Conservation (phyloP, 441 rosid species). For the Pelargonium citronellum region DNA sequence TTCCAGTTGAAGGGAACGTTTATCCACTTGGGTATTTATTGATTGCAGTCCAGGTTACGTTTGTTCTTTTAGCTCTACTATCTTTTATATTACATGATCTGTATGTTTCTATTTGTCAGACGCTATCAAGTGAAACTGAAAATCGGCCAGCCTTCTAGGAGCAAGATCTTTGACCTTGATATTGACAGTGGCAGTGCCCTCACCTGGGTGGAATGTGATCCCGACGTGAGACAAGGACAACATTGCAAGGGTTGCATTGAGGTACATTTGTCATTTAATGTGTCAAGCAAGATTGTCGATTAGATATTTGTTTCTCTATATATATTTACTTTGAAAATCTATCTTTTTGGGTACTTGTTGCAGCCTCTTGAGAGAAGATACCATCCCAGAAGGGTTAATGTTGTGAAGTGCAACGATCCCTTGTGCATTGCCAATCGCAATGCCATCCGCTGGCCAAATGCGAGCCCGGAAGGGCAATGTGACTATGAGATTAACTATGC, state of each 20-base stretch:
- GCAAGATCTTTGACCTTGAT: slow-evolving; percentile 41
- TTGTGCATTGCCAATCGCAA: slow-evolving; percentile 25
- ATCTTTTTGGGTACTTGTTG: background rate
- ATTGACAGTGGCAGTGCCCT: slow-evolving; percentile 71
- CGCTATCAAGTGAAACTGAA: slow-evolving; percentile 40
- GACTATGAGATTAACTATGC: slow-evolving; percentile 51
- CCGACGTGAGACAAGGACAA: slow-evolving; percentile 14
- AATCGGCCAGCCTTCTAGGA: slow-evolving; percentile 56
- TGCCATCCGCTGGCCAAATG: slow-evolving; percentile 26
- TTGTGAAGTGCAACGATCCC: slow-evolving; percentile 38
- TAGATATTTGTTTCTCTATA: background rate
- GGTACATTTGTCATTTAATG: slow-evolving; percentile 28
- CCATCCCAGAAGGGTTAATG: slow-evolving; percentile 40
- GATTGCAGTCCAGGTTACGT: background rate
- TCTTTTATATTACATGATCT: background rate
- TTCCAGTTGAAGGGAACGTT: slow-evolving; percentile 67
- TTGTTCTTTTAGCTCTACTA: slow-evolving; percentile 16
- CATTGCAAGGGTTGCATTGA: slow-evolving; percentile 52
- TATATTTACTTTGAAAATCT: background rate
- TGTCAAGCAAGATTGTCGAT: background rate
- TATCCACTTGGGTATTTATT: slow-evolving; percentile 71
- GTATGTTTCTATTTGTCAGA: slow-evolving; percentile 28
- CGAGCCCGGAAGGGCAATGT: slow-evolving; percentile 45
- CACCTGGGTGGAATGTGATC: slow-evolving; percentile 73
- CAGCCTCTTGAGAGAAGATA: slow-evolving; percentile 46